Evolutionary conservation across 345 rosid species (phyloP).

Genomic region (Erodium maritimum): DNA sequence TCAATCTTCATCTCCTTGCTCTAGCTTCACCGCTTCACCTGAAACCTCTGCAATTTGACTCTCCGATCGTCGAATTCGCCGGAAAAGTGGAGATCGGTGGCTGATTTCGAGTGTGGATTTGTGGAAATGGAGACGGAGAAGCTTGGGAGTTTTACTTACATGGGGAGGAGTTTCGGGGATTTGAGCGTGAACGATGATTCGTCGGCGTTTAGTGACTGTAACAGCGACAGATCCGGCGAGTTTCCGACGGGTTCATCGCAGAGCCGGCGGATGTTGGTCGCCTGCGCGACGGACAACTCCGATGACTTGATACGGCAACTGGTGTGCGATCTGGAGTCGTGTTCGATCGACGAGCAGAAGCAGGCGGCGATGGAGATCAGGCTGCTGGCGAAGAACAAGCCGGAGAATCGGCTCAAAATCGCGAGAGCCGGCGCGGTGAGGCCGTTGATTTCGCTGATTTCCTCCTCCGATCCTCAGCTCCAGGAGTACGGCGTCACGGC

Average conservation of each 20-base stretch:
- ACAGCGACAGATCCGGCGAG: constrained; percentile 98
- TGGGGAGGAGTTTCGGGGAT: constrained; percentile 33
- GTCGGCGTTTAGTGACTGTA: constrained; percentile 85
- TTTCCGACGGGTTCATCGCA: too few species aligned
- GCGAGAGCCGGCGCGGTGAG: constrained; percentile 79
- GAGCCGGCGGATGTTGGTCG: too few species aligned
- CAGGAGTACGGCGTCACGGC: constrained; percentile 95
- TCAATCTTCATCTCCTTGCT: too few species aligned
- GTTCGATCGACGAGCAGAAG: too few species aligned
- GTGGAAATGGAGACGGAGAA: constrained; percentile 34
- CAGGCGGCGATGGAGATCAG: too few species aligned
- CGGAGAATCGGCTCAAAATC: too few species aligned
- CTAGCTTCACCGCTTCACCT: too few species aligned
- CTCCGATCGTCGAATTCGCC: not conserved
- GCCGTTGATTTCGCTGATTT: constrained; percentile 53
- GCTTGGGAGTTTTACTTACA: constrained; percentile 24
- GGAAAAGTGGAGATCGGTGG: constrained; percentile 13
- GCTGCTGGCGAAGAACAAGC: too few species aligned
- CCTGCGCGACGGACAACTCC: too few species aligned
- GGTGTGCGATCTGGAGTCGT: too few species aligned
- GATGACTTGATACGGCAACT: too few species aligned
- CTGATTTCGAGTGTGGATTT: not conserved
- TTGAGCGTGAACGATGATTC: constrained; percentile 34
- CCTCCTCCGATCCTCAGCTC: constrained; percentile 61
- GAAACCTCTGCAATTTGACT: constrained; percentile 1